Evolutionary conservation across 2,329 filamentous ascomycete species (phyloP).

Genomic region (Paraphoma sp.): DNA sequence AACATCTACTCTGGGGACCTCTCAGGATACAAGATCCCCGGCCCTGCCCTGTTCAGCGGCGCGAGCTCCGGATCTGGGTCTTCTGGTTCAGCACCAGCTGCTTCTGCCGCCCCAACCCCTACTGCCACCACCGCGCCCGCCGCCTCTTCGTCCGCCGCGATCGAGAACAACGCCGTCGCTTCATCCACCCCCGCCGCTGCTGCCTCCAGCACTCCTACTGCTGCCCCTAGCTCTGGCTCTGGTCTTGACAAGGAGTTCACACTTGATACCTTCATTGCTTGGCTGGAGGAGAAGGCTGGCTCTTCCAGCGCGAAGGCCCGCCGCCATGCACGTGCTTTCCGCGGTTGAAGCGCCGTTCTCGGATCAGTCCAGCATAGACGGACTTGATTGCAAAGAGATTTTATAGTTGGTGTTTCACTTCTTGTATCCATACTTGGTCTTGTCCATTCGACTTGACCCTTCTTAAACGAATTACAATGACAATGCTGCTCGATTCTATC

Average conservation of each 20-base stretch:
- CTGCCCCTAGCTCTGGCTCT: slow-evolving; percentile 16
- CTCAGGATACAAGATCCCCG: slow-evolving; percentile 58
- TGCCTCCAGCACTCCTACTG: slow-evolving; percentile 10
- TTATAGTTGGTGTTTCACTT: not conserved
- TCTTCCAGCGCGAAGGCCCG: slow-evolving; percentile 2
- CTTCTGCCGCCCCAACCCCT: slow-evolving; percentile 14
- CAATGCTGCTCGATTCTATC: not conserved
- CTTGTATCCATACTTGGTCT: not conserved
- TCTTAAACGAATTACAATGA: not conserved
- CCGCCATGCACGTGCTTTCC: slow-evolving; percentile 5
- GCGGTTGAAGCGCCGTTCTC: not conserved
- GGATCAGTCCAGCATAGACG: not conserved
- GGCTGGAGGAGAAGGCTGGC: slow-evolving; percentile 25
- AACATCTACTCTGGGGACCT: slow-evolving; percentile 61
- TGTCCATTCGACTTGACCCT: not conserved
- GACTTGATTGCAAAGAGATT: no score
- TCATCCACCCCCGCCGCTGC: slow-evolving; percentile 1
- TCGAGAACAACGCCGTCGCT: slow-evolving; percentile 1
- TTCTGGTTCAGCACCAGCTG: slow-evolving; percentile 11
- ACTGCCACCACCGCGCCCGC: slow-evolving; percentile 7
- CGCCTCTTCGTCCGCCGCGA: slow-evolving; percentile 8
- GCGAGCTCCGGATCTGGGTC: slow-evolving; percentile 20
- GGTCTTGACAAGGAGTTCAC: slow-evolving; percentile 20
- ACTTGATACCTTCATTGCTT: slow-evolving; percentile 30
- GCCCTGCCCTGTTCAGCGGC: slow-evolving; percentile 50